Base-by-base conservation (phyloP, 208 protist genomes). In the Novymonas esmeraldas region DNA sequence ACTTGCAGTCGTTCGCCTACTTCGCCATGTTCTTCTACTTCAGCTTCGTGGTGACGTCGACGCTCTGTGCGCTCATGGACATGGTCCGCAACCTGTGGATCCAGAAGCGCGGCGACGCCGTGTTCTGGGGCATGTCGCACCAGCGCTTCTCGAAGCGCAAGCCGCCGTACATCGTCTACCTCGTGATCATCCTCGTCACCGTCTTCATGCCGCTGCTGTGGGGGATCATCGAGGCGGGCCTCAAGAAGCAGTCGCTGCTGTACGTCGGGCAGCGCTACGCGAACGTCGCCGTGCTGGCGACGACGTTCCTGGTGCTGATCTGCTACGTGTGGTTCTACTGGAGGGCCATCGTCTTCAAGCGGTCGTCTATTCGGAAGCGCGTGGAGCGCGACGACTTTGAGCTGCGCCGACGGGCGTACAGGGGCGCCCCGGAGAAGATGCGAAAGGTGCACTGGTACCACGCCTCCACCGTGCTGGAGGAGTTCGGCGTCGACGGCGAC, bases 281-380 rank as follows among this genome's bases (percentile, higher is more conserved):
- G 11, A 87, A 85, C 64, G 74, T 93, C 26, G 68, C 83, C 1
- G 79, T 94, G 3, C 67, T 96, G 34, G 76, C 75, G 5, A 58
- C 70, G 9, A 68, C 70, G 2, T 90, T 80, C 58, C 59, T 92
- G 9, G 73, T 96, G 16, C 54, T 76, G 4, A 65, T 83, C 28
- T 96, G 91, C 73, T 96, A 92, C 63, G 54, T 82, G 13, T 94
- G 87, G 85, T 92, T 94, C 64, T 96, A 87, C 68, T 89, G 85
- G 70, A 68, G 70, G 6, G 64, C 86, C 11, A 26, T 96, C 11
- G 73, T 77, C 48, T 81, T 76, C 58, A 96, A 96, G 74, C 62
- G 76, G 24, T 72, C 51, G 0, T 66, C 87, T 13, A 71, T 87
- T 50, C 68, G 39, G 11, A 73, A 84, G 18, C 70, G 79, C 16